Evolutionary conservation across 2,329 filamentous ascomycete genomes (phyloP).

Genomic region (Apiospora arundinis): DNA sequence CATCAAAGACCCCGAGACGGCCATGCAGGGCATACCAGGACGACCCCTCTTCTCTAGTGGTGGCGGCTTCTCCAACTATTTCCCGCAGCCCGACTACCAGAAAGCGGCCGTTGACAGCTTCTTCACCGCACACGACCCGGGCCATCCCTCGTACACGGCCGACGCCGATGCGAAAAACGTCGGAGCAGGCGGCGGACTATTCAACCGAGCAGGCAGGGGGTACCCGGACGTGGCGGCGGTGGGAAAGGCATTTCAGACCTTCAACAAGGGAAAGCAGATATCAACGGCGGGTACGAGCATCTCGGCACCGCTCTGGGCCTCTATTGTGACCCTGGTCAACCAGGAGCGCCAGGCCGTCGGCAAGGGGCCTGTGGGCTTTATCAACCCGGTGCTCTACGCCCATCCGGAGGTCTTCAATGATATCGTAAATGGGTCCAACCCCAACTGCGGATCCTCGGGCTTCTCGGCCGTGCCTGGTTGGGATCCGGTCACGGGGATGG

Average conservation of each 20-base stretch:
- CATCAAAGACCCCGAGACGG: conserved; percentile 23
- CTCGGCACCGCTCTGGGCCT: conserved; percentile 31
- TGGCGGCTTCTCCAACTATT: conserved; percentile 45
- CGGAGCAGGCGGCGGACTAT: conserved; percentile 30
- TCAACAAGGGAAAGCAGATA: conserved; percentile 7
- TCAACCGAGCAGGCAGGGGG: conserved; percentile 42
- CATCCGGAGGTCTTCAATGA: conserved; percentile 23
- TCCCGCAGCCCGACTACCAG: conserved; percentile 39
- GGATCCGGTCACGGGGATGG: conserved; percentile 21
- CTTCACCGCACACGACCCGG: conserved; percentile 31
- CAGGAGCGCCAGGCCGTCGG: conserved; percentile 17
- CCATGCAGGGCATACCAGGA: conserved; percentile 3
- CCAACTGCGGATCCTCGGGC: conserved; percentile 5
- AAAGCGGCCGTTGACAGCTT: conserved; percentile 34
- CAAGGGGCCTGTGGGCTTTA: conserved; percentile 23
- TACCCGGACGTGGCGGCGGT: conserved; percentile 48
- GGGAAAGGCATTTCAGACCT: conserved; percentile 54
- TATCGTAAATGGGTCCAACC: conserved; percentile 21
- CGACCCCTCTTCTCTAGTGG: conserved; percentile 30
- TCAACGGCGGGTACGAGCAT: conserved; percentile 28
- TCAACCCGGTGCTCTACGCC: conserved; percentile 24
- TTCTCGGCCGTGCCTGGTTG: conserved; percentile 18
- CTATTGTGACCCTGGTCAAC: conserved; percentile 33
- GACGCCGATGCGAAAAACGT: conserved; percentile 44
- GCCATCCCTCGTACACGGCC: conserved; percentile 26